Percentiles rank a stretch among this genome's conserved stretches.
phyloP scores from a whole-genome alignment of 768 basidiomycete genomes.

The Boletus speciosus region DNA sequence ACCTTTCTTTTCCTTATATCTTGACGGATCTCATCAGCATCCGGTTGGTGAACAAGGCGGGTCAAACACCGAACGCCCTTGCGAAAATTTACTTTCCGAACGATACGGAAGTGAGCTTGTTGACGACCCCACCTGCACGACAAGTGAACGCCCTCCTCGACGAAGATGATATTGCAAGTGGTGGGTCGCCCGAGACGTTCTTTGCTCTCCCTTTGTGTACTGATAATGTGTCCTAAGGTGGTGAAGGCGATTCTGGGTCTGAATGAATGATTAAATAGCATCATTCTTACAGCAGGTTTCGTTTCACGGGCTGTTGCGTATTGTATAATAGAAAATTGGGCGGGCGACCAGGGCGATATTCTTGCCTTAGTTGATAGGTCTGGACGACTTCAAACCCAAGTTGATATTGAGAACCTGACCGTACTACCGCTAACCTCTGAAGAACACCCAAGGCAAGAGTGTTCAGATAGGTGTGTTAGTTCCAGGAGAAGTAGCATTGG shows the following conservation, averaged over 20 bases:
- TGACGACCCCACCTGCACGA: slow-evolving; percentile 21
- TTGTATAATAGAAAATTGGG: not conserved
- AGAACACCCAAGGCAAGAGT: not conserved
- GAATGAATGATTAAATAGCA: not conserved
- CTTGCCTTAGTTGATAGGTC: too few species aligned
- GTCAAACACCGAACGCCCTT: slow-evolving; percentile 26
- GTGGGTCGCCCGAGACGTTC: slow-evolving; percentile 4
- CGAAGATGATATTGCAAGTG: slow-evolving; percentile 16
- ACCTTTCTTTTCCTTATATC: not conserved
- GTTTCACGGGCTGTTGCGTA: not conserved
- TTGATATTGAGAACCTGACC: too few species aligned
- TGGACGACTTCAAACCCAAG: too few species aligned
- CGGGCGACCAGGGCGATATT: too few species aligned
- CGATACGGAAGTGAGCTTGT: slow-evolving; percentile 14
- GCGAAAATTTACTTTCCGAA: slow-evolving; percentile 18
- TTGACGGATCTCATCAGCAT: slow-evolving; percentile 11
- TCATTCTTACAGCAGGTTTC: not conserved
- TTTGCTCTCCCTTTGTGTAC: not conserved
- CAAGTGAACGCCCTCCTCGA: slow-evolving; percentile 6
- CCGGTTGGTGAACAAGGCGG: slow-evolving; percentile 23
- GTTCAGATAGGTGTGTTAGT: not conserved
- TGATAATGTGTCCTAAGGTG: slow-evolving; percentile 6
- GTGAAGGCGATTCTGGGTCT: not conserved
- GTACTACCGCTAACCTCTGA: too few species aligned
- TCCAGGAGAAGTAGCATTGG: not conserved